Evolutionary conservation across 2,329 filamentous ascomycete genomes (phyloP).

Genomic region (Conoideocrella luteorostrata): DNA sequence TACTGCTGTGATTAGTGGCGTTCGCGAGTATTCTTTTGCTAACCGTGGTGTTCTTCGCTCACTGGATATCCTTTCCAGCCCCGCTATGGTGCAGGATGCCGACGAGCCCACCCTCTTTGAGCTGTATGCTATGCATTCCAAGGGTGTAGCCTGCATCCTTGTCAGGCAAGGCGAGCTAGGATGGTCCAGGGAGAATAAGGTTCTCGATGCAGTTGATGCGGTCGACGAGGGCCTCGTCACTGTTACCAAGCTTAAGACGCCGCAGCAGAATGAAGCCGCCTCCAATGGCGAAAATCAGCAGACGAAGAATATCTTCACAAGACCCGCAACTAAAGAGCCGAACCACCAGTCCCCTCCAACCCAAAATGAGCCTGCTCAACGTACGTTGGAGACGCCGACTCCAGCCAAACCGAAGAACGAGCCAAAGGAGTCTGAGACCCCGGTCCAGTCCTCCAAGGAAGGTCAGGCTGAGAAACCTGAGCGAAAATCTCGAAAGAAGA

Average conservation of each 20-base stretch:
- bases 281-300: slow-evolving; percentile 30
- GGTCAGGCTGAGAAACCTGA: slow-evolving; percentile 52
- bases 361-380: slow-evolving; percentile 23
- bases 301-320: slow-evolving; percentile 28
- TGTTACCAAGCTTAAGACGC: slow-evolving; percentile 61
- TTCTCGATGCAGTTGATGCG: slow-evolving; percentile 71
- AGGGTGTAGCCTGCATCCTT: slow-evolving; percentile 83
- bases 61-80: slow-evolving; percentile 75
- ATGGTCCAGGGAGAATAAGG: slow-evolving; percentile 86
- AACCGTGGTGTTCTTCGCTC: slow-evolving; percentile 83
- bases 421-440: slow-evolving; percentile 42
- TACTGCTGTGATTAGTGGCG: slow-evolving; percentile 93
- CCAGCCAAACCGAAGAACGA: slow-evolving; percentile 36
- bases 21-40: slow-evolving; percentile 89
- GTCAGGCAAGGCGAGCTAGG: slow-evolving; percentile 87
- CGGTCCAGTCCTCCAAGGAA: slow-evolving; percentile 31
- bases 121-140: slow-evolving; percentile 95
- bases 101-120: slow-evolving; percentile 80
- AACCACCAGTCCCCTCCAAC: slow-evolving; percentile 16
- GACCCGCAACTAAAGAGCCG: slow-evolving; percentile 23
- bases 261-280: slow-evolving; percentile 33
- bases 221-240: slow-evolving; percentile 66
- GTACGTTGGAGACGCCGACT: slow-evolving; percentile 24
- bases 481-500: slow-evolving; percentile 61
- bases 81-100: slow-evolving; percentile 54